These are phyloP conservation scores for Vaccinium darrowii DNA, from an alignment of 148 eudicot genomes.

Conservation along the genomic window DNA sequence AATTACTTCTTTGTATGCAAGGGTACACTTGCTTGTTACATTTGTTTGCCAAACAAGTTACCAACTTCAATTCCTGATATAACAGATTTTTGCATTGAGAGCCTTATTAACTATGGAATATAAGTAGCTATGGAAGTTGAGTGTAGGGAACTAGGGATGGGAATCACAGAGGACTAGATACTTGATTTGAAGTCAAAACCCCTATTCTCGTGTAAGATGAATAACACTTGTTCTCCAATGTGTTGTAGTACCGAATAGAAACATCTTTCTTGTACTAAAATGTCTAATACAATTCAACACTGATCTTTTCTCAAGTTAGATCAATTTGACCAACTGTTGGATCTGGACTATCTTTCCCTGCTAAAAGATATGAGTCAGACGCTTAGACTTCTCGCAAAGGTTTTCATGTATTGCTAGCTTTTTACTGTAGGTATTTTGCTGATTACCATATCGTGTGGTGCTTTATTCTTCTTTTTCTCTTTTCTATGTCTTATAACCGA, in stretches of 20 bases:
- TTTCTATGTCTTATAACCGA: too few species aligned
- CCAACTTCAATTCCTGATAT: neutral
- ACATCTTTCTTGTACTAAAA: neutral
- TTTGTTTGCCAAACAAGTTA: neutral
- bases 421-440: too few species aligned
- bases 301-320: neutral
- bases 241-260: neutral
- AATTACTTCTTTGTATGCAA: conserved; percentile 5
- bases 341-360: too few species aligned
- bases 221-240: neutral
- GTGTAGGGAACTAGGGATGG: neutral
- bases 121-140: neutral
- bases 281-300: neutral
- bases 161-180: neutral
- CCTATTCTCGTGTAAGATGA: neutral
- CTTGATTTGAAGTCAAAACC: neutral
- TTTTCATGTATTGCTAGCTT: too few species aligned
- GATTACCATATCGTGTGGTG: too few species aligned
- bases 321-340: neutral
- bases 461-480: too few species aligned
- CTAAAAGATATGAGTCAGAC: too few species aligned
- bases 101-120: neutral
- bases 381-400: too few species aligned
- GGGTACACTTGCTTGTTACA: neutral
- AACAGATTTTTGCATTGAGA: neutral